These are phyloP conservation scores for Dothiorella sarmentorum DNA, from an alignment of 2,329 filamentous ascomycete genomes.

Conservation along the genomic window DNA sequence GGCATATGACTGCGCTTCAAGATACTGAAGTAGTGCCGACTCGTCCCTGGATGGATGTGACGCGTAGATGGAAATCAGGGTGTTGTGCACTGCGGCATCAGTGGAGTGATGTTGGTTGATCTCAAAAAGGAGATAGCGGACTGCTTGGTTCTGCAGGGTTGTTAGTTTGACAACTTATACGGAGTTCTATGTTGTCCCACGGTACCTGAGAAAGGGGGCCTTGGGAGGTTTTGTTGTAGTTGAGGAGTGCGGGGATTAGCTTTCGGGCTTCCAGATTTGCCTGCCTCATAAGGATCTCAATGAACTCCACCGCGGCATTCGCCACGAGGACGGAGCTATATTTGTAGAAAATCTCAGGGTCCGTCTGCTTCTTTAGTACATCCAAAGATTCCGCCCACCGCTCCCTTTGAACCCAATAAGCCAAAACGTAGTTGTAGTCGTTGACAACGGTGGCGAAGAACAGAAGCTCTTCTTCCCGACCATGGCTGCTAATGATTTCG, in stretches of 20 bases:
- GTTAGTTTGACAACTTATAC: neutral
- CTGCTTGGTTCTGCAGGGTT: slow-evolving; percentile 68
- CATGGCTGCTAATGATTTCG: slow-evolving; percentile 93
- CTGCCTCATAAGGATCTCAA: slow-evolving; percentile 96
- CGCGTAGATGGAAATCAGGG: slow-evolving; percentile 91
- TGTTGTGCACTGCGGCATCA: slow-evolving; percentile 91
- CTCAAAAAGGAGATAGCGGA: slow-evolving; percentile 89
- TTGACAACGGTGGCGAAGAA: slow-evolving; percentile 85
- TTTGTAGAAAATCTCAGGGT: slow-evolving; percentile 90
- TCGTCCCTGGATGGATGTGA: slow-evolving; percentile 81
- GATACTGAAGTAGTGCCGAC: slow-evolving; percentile 78
- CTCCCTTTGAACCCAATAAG: slow-evolving; percentile 96
- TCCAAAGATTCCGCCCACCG: slow-evolving; percentile 82
- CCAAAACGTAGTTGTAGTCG: slow-evolving; percentile 91
- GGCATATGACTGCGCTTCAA: slow-evolving; percentile 73
- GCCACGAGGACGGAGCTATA: slow-evolving; percentile 97
- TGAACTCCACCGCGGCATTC: slow-evolving; percentile 75
- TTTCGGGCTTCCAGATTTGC: slow-evolving; percentile 78
- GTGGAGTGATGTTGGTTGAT: slow-evolving; percentile 81
- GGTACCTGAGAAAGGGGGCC: slow-evolving; percentile 53
- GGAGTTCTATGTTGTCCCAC: slow-evolving; percentile 39
- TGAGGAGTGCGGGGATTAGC: slow-evolving; percentile 87
- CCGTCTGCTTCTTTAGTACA: slow-evolving; percentile 89
- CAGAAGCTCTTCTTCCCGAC: slow-evolving; percentile 85
- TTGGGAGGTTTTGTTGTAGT: slow-evolving; percentile 78